Conservation (phyloP, 495 filamentous ascomycete species). For the Hyaloscypha bicolor region DNA sequence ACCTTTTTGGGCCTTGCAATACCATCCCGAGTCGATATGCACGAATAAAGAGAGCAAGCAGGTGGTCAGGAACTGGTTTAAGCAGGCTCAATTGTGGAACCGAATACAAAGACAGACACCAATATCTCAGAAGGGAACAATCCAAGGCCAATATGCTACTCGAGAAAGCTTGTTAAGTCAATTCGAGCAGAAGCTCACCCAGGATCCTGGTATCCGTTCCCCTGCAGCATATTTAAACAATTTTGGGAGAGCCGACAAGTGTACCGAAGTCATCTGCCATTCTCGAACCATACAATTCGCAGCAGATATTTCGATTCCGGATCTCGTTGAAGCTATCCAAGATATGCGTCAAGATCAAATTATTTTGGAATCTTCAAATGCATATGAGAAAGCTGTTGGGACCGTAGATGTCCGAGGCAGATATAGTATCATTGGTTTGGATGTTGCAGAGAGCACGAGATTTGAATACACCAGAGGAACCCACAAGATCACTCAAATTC, state of each 20-base stretch:
- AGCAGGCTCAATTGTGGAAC: conserved; percentile 57
- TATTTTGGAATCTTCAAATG: conserved; percentile 34
- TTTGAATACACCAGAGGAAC: conserved; percentile 56
- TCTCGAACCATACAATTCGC: conserved; percentile 13
- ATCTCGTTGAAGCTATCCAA: conserved; percentile 28
- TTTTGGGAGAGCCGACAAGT: not conserved
- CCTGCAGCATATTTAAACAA: not conserved
- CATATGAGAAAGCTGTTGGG: conserved; percentile 13
- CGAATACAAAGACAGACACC: conserved; percentile 17
- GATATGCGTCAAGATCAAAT: conserved; percentile 20
- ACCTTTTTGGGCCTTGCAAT: conserved; percentile 92
- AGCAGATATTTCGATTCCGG: conserved; percentile 15
- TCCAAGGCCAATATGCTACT: conserved; percentile 17
- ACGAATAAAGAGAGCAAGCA: conserved; percentile 67
- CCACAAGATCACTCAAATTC: conserved; percentile 36
- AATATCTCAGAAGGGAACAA: not conserved
- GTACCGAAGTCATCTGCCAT: conserved; percentile 4
- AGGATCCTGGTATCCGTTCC: not conserved
- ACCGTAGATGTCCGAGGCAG: conserved; percentile 51
- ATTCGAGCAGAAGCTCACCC: conserved; percentile 20
- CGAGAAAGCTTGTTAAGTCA: conserved; percentile 26
- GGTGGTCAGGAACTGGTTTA: conserved; percentile 80
- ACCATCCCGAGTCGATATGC: conserved; percentile 93
- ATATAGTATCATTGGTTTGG: conserved; percentile 68
- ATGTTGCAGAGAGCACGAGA: conserved; percentile 51